These are phyloP conservation scores for Pestalotiopsis sp. DNA, from an alignment of 2,329 filamentous ascomycete species.

Conservation along the genomic window DNA sequence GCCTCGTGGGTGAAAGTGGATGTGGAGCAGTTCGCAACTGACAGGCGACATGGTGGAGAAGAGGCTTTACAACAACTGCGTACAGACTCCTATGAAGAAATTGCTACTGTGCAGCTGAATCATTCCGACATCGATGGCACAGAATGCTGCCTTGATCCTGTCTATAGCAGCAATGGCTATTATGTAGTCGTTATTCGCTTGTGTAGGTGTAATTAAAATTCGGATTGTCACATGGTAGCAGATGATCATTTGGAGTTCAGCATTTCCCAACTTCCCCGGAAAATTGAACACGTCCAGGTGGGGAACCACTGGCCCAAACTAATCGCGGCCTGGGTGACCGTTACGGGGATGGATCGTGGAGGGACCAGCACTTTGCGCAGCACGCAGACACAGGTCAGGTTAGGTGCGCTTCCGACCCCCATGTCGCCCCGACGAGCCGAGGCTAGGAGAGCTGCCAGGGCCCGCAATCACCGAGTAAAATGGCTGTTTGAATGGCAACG, in stretches of 20 bases:
- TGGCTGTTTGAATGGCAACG: neutral
- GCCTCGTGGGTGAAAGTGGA: neutral
- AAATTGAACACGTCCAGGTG: neutral
- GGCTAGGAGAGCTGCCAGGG: conserved; percentile 5
- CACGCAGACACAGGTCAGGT: neutral
- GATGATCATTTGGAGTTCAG: neutral
- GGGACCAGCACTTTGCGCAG: neutral
- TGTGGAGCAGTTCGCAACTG: too few species aligned
- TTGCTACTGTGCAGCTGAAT: too few species aligned
- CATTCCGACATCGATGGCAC: too few species aligned
- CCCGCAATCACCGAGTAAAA: conserved; percentile 12
- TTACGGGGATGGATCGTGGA: conserved; percentile 4
- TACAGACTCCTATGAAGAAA: too few species aligned
- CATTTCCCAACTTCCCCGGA: neutral
- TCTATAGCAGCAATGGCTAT: too few species aligned
- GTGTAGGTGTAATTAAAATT: neutral
- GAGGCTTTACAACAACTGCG: too few species aligned
- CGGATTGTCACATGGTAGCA: neutral
- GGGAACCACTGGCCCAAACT: neutral
- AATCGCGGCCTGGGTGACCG: conserved; percentile 10
- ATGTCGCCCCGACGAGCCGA: conserved; percentile 6
- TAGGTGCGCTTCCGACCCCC: neutral
- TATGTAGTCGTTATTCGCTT: too few species aligned
- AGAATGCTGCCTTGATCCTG: too few species aligned
- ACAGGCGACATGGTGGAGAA: too few species aligned